Evolutionary conservation across 805 yeast species (phyloP), one percentile per base, ranked within the genome.

Genomic region (Teunomyces stri): DNA sequence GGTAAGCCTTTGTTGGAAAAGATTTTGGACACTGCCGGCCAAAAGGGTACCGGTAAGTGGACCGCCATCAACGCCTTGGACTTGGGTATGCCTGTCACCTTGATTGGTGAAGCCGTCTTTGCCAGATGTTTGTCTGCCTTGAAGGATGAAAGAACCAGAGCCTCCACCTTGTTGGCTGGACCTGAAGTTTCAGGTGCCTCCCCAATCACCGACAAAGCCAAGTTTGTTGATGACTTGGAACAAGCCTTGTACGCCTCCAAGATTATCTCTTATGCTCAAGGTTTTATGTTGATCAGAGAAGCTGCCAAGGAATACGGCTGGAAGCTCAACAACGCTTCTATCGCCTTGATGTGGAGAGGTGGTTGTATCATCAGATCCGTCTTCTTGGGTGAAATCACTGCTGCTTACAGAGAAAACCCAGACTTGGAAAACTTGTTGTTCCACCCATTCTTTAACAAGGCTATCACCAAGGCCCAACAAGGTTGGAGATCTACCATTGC

Each of bases 21-120:
- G 82, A 91, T 92, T 67, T 77, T 90, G 72, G 99, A 92, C 76
- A 72, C 88, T 65, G 99, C 99, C 59, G 98, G 98, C 63, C 98
- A 92, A 81, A 92, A 92, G 82, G 99, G 99, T 82, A 92, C 99
- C 59, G 99, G 99, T 79, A 92, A 92, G 80, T 92, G 99, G 99
- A 94, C 98, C 60, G 97, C 98, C 56, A 89, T 92, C 73, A 91
- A 90, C 70, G 98, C 98, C 54, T 80, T 92, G 63, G 98, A 94
- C 74, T 80, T 94, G 61, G 98, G 98, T 73, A 89, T 89, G 87
- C 99, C 99, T 60, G 96, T 92, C 61, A 90, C 98, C 53, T 81
- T 92, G 70, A 94, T 92, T 62, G 97, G 98, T 72, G 99, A 92
- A 81, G 98, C 99, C 51, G 99, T 92, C 60, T 91, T 92, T 68